Evolutionary conservation across 495 filamentous ascomycete genomes (phyloP).

Genomic region (Penicillium argentinense): DNA sequence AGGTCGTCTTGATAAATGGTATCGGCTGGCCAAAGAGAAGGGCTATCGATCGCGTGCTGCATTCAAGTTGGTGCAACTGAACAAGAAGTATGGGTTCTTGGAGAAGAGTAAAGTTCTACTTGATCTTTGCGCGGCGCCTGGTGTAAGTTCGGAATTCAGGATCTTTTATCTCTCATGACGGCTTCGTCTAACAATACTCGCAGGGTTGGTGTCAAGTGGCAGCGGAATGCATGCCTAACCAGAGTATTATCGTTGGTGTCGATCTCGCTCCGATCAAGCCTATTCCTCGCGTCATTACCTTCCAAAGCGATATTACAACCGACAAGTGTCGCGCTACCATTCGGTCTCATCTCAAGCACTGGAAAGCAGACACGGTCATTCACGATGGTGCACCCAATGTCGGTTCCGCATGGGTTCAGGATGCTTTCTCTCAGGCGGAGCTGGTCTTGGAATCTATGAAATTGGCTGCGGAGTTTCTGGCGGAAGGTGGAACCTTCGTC

Average conservation of each 20-base stretch:
- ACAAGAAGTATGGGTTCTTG: slow-evolving; percentile 97
- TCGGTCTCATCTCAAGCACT: slow-evolving; percentile 85
- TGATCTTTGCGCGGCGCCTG: slow-evolving; percentile 96
- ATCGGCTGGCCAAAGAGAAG: slow-evolving; percentile 95
- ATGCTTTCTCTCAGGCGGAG: slow-evolving; percentile 97
- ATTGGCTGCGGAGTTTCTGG: slow-evolving; percentile 89
- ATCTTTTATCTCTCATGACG: not conserved
- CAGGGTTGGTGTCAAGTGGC: slow-evolving; percentile 98
- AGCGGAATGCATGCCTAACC: slow-evolving; percentile 88
- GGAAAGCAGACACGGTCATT: slow-evolving; percentile 96
- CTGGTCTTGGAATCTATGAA: slow-evolving; percentile 89
- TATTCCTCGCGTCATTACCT: slow-evolving; percentile 88
- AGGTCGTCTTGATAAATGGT: slow-evolving; percentile 98
- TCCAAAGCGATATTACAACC: slow-evolving; percentile 97
- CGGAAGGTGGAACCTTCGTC: slow-evolving; percentile 89
- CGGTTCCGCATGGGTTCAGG: slow-evolving; percentile 96
- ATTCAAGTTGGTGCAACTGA: slow-evolving; percentile 98
- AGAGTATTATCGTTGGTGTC: slow-evolving; percentile 89
- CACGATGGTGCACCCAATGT: slow-evolving; percentile 99
- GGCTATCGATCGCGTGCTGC: slow-evolving; percentile 94
- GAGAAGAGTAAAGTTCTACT: slow-evolving; percentile 94
- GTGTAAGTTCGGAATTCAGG: slow-evolving; percentile 56
- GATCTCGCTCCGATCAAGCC: slow-evolving; percentile 95
- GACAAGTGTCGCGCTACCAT: slow-evolving; percentile 96
- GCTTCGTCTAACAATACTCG: slow-evolving; percentile 26